These are phyloP conservation scores for Colletotrichum sp. DNA, from an alignment of 2,329 filamentous ascomycete genomes.

Conservation along the genomic window DNA sequence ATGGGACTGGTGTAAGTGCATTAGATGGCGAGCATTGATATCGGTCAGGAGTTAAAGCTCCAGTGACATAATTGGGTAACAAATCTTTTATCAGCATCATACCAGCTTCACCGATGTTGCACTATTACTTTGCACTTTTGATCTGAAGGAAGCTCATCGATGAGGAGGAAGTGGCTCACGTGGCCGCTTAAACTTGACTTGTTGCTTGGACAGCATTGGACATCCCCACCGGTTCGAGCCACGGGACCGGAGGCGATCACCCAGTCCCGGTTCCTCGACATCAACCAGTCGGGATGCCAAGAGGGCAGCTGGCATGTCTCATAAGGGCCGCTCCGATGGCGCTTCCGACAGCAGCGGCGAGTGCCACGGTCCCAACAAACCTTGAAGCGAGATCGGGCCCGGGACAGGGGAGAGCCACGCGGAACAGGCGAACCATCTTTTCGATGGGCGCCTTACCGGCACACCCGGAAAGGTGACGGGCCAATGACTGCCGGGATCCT, in stretches of 20 bases:
- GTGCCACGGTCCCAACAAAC: background rate
- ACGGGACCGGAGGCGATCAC: background rate
- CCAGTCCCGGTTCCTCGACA: background rate
- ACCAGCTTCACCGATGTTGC: background rate
- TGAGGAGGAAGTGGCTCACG: background rate
- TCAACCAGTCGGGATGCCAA: background rate
- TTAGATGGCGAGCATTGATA: slow-evolving; percentile 11
- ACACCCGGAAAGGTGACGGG: background rate
- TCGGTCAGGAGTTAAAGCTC: slow-evolving; percentile 1
- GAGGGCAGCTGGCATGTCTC: background rate
- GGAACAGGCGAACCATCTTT: background rate
- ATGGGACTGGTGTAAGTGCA: slow-evolving; percentile 5
- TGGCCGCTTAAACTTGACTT: background rate
- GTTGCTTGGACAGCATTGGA: background rate
- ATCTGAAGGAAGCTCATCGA: background rate
- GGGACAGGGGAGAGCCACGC: background rate
- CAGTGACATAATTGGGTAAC: background rate
- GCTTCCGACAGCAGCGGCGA: background rate
- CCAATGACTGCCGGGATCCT: background rate
- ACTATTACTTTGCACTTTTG: background rate
- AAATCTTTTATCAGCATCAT: background rate
- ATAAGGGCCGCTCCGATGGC: background rate
- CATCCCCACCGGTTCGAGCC: slow-evolving; percentile 1
- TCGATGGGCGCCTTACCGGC: slow-evolving; percentile 10
- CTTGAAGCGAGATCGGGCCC: background rate